Conservation (phyloP, 495 filamentous ascomycete genomes). For the Rostrohypoxylon terebratum region DNA sequence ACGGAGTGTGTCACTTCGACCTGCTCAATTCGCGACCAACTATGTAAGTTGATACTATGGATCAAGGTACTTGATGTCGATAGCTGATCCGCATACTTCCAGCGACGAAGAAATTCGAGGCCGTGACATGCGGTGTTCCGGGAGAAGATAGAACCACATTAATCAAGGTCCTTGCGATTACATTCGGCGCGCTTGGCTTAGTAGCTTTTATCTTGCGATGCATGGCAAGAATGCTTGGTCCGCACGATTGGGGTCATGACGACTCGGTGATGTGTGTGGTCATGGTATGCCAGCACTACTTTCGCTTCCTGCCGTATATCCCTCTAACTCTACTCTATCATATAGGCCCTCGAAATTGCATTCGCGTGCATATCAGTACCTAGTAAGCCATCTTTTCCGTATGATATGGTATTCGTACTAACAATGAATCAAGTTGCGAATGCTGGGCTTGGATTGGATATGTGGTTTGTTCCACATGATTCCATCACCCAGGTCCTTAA, state of each 20-base stretch:
- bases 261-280: slow-evolving; percentile 41
- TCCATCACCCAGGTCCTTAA: slow-evolving; percentile 43
- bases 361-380: slow-evolving; percentile 25
- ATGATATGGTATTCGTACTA: background rate
- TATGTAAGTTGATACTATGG: slow-evolving; percentile 37
- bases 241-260: slow-evolving; percentile 40
- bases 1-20: slow-evolving; percentile 45
- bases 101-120: slow-evolving; percentile 45
- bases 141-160: slow-evolving; percentile 33
- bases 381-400: slow-evolving; percentile 18
- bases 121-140: slow-evolving; percentile 32
- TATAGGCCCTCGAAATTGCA: slow-evolving; percentile 27
- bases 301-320: background rate
- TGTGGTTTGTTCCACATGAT: slow-evolving; percentile 48
- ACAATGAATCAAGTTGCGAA: slow-evolving; percentile 22
- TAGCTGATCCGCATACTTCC: slow-evolving; percentile 12
- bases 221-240: slow-evolving; percentile 29
- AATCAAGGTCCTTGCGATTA: slow-evolving; percentile 28
- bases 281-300: slow-evolving; percentile 27
- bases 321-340: slow-evolving; percentile 12
- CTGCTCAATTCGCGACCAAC: slow-evolving; percentile 50
- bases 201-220: slow-evolving; percentile 42
- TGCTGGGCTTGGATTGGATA: slow-evolving; percentile 43
- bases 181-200: slow-evolving; percentile 34
- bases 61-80: background rate